These are phyloP conservation scores for Metschnikowia gelsemii DNA, from an alignment of 805 yeast species.

Conservation along the genomic window DNA sequence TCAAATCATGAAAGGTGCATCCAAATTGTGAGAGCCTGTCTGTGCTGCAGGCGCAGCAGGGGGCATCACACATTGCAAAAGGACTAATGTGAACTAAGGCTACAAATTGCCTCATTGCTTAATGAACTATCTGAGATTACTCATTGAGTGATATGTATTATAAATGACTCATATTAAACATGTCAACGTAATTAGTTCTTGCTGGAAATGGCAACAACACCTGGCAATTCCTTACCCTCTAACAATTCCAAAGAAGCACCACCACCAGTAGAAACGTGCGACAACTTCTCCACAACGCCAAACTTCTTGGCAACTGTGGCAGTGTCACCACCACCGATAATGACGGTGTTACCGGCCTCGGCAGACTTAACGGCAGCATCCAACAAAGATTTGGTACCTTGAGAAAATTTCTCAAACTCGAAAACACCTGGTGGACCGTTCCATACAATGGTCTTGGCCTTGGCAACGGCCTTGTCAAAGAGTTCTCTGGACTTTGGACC, in stretches of 20 bases:
- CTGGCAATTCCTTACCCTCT: slow-evolving; percentile 98
- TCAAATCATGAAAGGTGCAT: slow-evolving; percentile 34
- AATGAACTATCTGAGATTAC: too few species aligned
- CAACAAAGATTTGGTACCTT: slow-evolving; percentile 87
- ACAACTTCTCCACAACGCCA: slow-evolving; percentile 93
- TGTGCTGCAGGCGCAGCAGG: background rate
- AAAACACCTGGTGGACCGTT: slow-evolving; percentile 99
- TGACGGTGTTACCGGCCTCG: slow-evolving; percentile 86
- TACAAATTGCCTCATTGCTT: too few species aligned
- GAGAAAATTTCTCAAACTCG: slow-evolving; percentile 90
- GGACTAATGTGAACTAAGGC: background rate
- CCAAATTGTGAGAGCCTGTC: slow-evolving; percentile 32
- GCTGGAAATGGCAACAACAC: slow-evolving; percentile 89
- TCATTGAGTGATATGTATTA: background rate
- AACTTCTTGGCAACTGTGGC: slow-evolving; percentile 98
- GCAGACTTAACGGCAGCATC: slow-evolving; percentile 87
- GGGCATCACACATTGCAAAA: background rate
- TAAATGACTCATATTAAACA: slow-evolving; percentile 9
- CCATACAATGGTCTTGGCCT: slow-evolving; percentile 98
- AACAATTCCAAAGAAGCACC: slow-evolving; percentile 98
- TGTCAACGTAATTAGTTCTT: slow-evolving; percentile 35
- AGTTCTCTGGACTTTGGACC: slow-evolving; percentile 87
- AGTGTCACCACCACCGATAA: slow-evolving; percentile 99
- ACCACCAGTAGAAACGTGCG: slow-evolving; percentile 99
- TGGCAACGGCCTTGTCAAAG: slow-evolving; percentile 77